Conservation (phyloP, 139 green algal genomes). For the Chlorella ohadii region DNA sequence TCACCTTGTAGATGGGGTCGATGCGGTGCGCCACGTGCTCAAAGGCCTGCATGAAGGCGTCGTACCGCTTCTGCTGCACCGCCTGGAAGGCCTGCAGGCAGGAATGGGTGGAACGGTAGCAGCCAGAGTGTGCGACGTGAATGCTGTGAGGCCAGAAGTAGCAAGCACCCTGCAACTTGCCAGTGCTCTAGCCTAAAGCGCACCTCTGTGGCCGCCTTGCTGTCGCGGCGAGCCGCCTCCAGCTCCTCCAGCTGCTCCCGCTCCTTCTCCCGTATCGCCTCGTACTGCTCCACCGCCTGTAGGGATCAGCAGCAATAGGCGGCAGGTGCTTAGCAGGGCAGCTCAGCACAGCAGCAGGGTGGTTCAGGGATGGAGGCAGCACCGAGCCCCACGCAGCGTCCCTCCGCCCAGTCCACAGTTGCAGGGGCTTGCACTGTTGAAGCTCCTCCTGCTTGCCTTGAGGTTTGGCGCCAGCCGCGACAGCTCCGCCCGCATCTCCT, state of each 20-base stretch:
- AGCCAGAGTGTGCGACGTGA: too few relatives aligned
- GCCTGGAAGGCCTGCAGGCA: constrained; percentile 72
- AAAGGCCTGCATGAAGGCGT: constrained; percentile 90
- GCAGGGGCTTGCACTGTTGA: too few relatives aligned
- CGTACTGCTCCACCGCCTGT: constrained; percentile 96
- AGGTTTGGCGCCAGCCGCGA: constrained; percentile 80
- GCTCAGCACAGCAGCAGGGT: too few relatives aligned
- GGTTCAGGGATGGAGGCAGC: too few relatives aligned
- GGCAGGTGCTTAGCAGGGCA: neutral
- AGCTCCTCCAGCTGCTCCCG: constrained; percentile 74
- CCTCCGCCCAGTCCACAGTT: too few relatives aligned
- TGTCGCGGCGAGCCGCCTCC: constrained; percentile 69
- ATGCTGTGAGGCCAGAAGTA: too few relatives aligned
- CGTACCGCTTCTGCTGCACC: constrained; percentile 70
- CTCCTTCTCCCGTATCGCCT: constrained; percentile 83
- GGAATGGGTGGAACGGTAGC: neutral
- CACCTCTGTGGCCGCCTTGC: constrained; percentile 43
- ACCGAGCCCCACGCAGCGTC: too few relatives aligned
- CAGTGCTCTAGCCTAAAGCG: too few relatives aligned
- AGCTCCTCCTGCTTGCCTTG: constrained; percentile 60
- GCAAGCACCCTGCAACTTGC: too few relatives aligned
- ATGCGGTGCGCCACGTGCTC: constrained; percentile 84
- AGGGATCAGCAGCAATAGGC: constrained; percentile 15
- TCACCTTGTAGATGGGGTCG: constrained; percentile 94
- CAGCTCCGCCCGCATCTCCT: constrained; percentile 59